Conservation (phyloP, 2,329 filamentous ascomycete genomes). For the Apiospora rasikravindrae region DNA sequence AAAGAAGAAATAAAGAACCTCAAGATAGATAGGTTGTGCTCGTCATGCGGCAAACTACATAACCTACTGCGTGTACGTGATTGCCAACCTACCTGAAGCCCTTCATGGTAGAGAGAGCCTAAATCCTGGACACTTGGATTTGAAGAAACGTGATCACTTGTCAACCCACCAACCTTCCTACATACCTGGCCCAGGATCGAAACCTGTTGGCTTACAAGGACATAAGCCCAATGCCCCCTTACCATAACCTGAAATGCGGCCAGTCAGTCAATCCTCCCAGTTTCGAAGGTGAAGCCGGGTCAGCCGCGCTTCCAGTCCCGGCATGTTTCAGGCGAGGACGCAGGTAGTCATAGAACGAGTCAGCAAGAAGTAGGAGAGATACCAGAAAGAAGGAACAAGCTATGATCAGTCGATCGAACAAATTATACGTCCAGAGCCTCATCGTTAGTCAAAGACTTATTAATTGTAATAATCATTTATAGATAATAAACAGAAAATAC, state of each 20-base stretch:
- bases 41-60: not conserved
- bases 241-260: too few relatives aligned
- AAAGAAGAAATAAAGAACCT: not conserved
- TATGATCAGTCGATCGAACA: not conserved
- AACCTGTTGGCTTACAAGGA: not conserved
- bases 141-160: not conserved
- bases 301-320: not conserved
- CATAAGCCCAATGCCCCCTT: not conserved
- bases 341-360: not conserved
- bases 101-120: not conserved
- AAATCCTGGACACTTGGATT: too few relatives aligned
- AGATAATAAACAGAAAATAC: slow-evolving; percentile 46
- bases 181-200: not conserved
- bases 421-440: not conserved
- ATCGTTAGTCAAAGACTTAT: slow-evolving; percentile 20
- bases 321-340: not conserved
- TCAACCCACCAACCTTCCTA: not conserved
- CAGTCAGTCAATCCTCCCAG: not conserved
- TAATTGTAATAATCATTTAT: slow-evolving; percentile 14
- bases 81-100: not conserved
- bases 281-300: not conserved
- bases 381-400: too few relatives aligned
- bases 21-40: not conserved
- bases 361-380: not conserved
- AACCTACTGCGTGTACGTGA: not conserved